Percentiles rank a stretch among this genome's conserved stretches.
phyloP scores from a whole-genome alignment of 805 yeast genomes.

The Candida bentonensis region DNA sequence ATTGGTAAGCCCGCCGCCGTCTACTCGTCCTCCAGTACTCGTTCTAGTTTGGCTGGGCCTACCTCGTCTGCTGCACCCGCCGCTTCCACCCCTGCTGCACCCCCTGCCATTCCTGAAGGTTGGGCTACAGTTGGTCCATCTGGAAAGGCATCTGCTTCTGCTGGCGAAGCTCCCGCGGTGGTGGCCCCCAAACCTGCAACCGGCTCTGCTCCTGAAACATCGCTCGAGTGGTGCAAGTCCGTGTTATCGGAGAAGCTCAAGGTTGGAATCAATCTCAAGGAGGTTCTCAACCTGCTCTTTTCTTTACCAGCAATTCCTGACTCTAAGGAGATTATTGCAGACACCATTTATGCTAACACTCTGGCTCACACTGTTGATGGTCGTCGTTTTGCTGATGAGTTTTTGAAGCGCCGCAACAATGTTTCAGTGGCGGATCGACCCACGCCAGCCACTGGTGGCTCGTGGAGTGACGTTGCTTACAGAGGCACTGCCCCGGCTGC shows the following conservation, averaged over 20 bases:
- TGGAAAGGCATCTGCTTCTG: not conserved
- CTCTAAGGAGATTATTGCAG: constrained; percentile 75
- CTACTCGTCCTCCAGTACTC: not conserved
- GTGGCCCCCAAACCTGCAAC: not conserved
- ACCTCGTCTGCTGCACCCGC: not conserved
- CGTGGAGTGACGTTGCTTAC: constrained; percentile 55
- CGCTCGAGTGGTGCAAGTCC: constrained; percentile 22
- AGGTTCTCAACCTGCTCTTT: constrained; percentile 63
- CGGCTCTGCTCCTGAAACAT: not conserved
- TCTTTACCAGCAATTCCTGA: constrained; percentile 67
- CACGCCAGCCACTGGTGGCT: constrained; percentile 29
- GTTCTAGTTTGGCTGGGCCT: not conserved
- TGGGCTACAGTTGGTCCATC: constrained; percentile 1
- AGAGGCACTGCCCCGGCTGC: not conserved
- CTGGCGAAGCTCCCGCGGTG: not conserved
- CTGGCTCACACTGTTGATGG: constrained; percentile 72
- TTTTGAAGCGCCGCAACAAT: constrained; percentile 57
- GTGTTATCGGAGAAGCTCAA: constrained; percentile 36
- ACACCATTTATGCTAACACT: constrained; percentile 78
- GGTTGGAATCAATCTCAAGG: constrained; percentile 62
- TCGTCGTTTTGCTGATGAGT: constrained; percentile 83
- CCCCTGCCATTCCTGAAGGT: not conserved
- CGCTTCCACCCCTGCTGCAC: not conserved
- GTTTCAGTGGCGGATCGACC: constrained; percentile 45
- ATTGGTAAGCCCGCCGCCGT: not conserved